Evolutionary conservation across 768 basidiomycete genomes (phyloP).

Genomic region (Lentinula sp.): DNA sequence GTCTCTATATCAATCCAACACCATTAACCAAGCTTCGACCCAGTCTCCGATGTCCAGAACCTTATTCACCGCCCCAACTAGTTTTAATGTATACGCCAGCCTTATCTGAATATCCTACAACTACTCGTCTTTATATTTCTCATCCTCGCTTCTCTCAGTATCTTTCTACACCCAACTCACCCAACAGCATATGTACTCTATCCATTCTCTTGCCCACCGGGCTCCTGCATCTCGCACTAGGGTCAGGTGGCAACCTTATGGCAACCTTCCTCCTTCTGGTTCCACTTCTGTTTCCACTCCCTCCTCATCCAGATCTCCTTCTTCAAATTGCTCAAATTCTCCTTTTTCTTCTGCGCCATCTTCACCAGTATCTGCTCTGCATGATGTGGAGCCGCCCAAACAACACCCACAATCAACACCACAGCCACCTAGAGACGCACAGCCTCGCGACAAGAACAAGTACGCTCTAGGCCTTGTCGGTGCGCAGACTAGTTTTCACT

Average conservation of each 20-base stretch:
- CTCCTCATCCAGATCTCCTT: constrained; percentile 33
- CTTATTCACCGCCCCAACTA: constrained; percentile 8
- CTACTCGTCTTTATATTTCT: constrained; percentile 17
- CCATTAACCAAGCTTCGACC: constrained; percentile 5
- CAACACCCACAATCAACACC: constrained; percentile 28
- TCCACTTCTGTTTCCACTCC: constrained; percentile 30
- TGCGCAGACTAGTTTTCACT: constrained; percentile 29
- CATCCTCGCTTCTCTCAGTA: constrained; percentile 13
- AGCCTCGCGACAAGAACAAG: constrained; percentile 42
- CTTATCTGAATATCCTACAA: constrained; percentile 28
- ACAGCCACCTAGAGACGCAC: constrained; percentile 2
- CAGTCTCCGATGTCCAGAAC: constrained; percentile 6
- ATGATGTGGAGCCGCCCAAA: constrained; percentile 28
- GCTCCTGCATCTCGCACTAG: constrained; percentile 62
- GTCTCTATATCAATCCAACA: constrained; percentile 3
- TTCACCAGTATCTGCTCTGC: constrained; percentile 20
- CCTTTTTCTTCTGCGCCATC: constrained; percentile 41
- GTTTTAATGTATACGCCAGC: constrained; percentile 26
- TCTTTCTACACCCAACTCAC: constrained; percentile 21
- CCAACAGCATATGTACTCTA: constrained; percentile 10
- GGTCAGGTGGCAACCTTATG: constrained; percentile 81
- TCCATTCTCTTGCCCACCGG: constrained; percentile 57
- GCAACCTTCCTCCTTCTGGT: constrained; percentile 30
- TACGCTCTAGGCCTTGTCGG: constrained; percentile 67
- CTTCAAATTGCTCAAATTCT: constrained; percentile 45